Evolutionary conservation across 2,329 filamentous ascomycete species (phyloP).

Genomic region (Epichloe gansuensis): DNA sequence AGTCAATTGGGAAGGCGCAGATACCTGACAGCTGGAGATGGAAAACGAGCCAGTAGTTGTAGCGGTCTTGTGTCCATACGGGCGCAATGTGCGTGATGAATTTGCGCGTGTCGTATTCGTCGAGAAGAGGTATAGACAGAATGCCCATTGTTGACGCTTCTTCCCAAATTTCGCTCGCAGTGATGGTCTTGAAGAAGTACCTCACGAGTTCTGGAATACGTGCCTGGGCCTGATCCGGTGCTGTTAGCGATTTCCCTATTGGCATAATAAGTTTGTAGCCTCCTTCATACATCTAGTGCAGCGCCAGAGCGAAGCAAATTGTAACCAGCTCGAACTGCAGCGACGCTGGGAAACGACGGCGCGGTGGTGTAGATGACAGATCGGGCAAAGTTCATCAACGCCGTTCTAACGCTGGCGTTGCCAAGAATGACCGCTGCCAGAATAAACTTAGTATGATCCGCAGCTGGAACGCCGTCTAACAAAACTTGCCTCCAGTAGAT

Average conservation of each 20-base stretch:
- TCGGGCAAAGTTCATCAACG: constrained; percentile 12
- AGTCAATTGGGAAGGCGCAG: constrained; percentile 18
- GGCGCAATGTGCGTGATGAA: constrained; percentile 19
- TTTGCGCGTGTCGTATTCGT: constrained; percentile 13
- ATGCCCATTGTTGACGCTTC: constrained; percentile 14
- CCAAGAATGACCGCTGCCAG: constrained; percentile 10
- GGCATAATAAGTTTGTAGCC: no score
- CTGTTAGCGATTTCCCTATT: no score
- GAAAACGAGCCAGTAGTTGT: constrained; percentile 13
- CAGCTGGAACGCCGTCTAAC: neutral
- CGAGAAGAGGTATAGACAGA: constrained; percentile 15
- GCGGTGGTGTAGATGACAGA: constrained; percentile 11
- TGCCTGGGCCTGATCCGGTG: neutral
- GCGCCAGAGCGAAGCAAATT: constrained; percentile 1
- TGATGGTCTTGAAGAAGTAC: constrained; percentile 16
- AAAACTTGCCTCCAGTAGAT: constrained; percentile 16
- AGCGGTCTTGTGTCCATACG: constrained; percentile 14
- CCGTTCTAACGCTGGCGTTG: constrained; percentile 8
- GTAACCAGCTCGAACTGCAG: constrained; percentile 10
- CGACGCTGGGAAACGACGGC: constrained; percentile 11
- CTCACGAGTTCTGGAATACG: constrained; percentile 8
- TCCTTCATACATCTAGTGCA: neutral
- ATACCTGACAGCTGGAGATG: constrained; percentile 12
- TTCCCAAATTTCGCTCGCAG: constrained; percentile 11
- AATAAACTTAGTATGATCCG: neutral